Evolutionary conservation across 176 grass and related monocot genomes (phyloP).

Genomic region (Ananas comosus): DNA sequence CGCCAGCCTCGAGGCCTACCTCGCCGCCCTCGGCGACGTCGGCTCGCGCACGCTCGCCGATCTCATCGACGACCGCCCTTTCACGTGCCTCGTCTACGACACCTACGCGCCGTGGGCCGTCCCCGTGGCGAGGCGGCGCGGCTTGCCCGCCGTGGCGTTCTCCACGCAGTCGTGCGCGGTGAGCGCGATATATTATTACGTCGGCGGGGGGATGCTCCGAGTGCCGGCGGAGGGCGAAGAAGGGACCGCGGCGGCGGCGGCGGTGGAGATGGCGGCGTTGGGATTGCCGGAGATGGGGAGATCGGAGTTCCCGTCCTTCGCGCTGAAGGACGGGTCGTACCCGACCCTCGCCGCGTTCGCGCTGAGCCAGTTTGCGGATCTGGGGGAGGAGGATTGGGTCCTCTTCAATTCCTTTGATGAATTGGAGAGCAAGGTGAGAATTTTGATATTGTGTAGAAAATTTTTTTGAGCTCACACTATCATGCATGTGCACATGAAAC

Average conservation of each 20-base stretch:
- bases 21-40: constrained; percentile 8
- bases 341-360: constrained; percentile 18
- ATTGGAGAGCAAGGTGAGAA: constrained; percentile 48
- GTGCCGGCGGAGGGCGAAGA: constrained; percentile 4
- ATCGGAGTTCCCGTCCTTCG: constrained; percentile 47
- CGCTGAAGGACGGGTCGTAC: constrained; percentile 22
- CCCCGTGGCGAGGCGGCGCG: constrained; percentile 10
- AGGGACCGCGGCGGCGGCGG: constrained; percentile 1
- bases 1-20: constrained; percentile 24
- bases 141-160: constrained; percentile 20
- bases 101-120: constrained; percentile 32
- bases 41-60: constrained; percentile 23
- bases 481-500: not conserved
- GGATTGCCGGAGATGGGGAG: constrained; percentile 48
- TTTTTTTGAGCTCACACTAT: too few relatives aligned
- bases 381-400: constrained; percentile 37
- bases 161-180: constrained; percentile 56
- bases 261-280: not conserved
- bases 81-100: constrained; percentile 60
- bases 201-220: constrained; percentile 18
- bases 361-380: constrained; percentile 29
- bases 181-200: constrained; percentile 52
- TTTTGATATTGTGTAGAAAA: not conserved
- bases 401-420: constrained; percentile 68
- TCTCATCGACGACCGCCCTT: constrained; percentile 25